phyloP scores from a whole-genome alignment of 2,329 filamentous ascomycete genomes.

The Escovopsis sp. region DNA sequence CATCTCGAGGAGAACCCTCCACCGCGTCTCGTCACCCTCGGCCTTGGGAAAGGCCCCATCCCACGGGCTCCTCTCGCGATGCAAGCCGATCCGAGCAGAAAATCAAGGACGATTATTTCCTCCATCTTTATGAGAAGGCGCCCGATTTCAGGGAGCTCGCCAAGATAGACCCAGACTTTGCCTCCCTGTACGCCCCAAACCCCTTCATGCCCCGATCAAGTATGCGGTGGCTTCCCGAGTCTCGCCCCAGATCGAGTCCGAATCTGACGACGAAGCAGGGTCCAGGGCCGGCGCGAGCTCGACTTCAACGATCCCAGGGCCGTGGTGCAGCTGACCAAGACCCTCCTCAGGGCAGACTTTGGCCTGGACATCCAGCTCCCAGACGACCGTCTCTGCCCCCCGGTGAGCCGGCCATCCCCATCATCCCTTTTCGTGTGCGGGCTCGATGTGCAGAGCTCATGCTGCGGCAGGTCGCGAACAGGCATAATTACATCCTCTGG shows the following conservation, averaged over 20 bases:
- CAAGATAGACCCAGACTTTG: conserved; percentile 26
- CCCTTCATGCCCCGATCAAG: not conserved
- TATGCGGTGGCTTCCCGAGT: too few relatives aligned
- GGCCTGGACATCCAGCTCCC: conserved; percentile 56
- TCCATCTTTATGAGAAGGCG: conserved; percentile 24
- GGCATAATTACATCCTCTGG: conserved; percentile 87
- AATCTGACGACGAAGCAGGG: conserved; percentile 3
- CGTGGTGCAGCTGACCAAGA: conserved; percentile 69
- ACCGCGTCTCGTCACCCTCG: too few relatives aligned
- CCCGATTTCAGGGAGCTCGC: conserved; percentile 31
- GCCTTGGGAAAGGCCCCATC: too few relatives aligned
- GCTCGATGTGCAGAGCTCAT: not conserved
- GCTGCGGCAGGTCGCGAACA: conserved; percentile 36
- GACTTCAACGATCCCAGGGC: conserved; percentile 69
- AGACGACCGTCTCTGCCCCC: conserved; percentile 68
- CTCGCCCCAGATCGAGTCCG: too few relatives aligned
- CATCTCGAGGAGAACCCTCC: too few relatives aligned
- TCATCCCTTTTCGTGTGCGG: not conserved
- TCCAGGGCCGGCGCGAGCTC: conserved; percentile 34
- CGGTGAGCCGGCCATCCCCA: conserved; percentile 33
- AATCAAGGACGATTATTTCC: conserved; percentile 18
- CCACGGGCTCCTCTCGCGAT: too few relatives aligned
- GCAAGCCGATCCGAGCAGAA: too few relatives aligned
- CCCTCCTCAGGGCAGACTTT: conserved; percentile 64
- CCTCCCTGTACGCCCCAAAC: conserved; percentile 21